Base-by-base conservation (phyloP, 257 asterid species). In the Avicennia marina region DNA sequence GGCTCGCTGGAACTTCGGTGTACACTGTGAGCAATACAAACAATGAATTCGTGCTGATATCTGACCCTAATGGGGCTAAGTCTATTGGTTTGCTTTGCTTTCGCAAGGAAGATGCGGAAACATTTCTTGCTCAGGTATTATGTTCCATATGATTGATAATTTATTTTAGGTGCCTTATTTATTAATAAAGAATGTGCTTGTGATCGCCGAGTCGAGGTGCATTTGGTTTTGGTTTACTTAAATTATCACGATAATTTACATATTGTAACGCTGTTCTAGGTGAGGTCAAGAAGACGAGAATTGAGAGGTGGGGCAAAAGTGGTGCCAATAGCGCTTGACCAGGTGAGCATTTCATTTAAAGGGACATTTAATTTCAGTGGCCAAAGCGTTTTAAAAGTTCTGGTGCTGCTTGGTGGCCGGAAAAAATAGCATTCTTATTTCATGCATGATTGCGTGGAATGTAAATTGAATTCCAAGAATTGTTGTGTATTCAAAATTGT, bases 51-150 rank as follows among this genome's bases (percentile, higher is more conserved):
- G 95, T 91, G 62, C 81, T 91, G 56, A 78, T 91, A 41, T 91
- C 98, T 53, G 90, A 91, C 57, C 73, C 90, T 1, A 73, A 74
- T 31, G 82, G 90, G 13, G 72, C 66, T 20, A 91, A 89, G 79
- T 88, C 98, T 40, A 91, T 91, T 45, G 97, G 98, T 10, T 75
- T 91, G 73, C 88, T 91, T 53, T 88, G 98, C 56, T 91, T 91
- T 45, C 97, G 98, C 40, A 75, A 70, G 38, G 95, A 91, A 67
- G 98, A 91, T 19, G 98, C 98, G 45, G 94, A 91, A 41, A 76
- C 95, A 54, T 91, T 85, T 70, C 95, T 89, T 12, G 94, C 98
- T 43, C 95, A 91, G 98, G 98, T 88, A 40, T 5, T 17, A 0
- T 22, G 19, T 29, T 29, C 7, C 16, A n/a, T 8, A 15, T 65